Evolutionary conservation across 2,329 filamentous ascomycete species (phyloP), one percentile per base, ranked within the genome.

Genomic region (Fusarium palustre): DNA sequence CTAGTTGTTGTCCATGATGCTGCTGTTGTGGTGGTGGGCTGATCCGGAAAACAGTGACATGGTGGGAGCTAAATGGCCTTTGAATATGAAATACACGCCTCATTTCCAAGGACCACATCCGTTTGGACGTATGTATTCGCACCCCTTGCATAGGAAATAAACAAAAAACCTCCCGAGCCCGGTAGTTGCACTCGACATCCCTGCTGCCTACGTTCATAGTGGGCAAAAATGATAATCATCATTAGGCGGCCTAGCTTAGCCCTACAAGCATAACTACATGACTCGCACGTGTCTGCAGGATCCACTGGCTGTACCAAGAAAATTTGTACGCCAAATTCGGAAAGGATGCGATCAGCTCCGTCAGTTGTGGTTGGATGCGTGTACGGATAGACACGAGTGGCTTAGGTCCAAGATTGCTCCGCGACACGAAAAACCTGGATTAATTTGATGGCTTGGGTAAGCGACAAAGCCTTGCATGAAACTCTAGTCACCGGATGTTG

Each of bases 261-360:
- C 48, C 48, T 39, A 50, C 31, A 50, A 15, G 48, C 34, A 41
- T 50, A 28, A 20, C 48, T 28, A 16, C 34, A 41, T 50, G 48
- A 50, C 48, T 50, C 33, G 48, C 48, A 41, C 33, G 22, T 39
- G 34, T 41, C 34, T 34, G 20, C 33, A 13, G 13, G 34, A 5
- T 28, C 48, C 48, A 50, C 48, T 30, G 48, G 9, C 16, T 18
- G 9, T 39, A 50, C 48, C 48, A 50, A 50, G 48, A 50, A 38
- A 41, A 20, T 28, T 36, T 39, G 34, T 50, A 50, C 13, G 18
- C 48, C n/a, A 39, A 20, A 39, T 50, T 4, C 39, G 48, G 48
- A 36, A 50, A 50, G 24, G 48, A 22, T n/a, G 4, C 20, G n/a
- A 15, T 30, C 15, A 18, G 7, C n/a, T 30, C 13, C n/a, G 7